A percentile compares a stretch with the other conserved stretches of the same genome.
These are phyloP conservation scores for Elymus sibiricus DNA, from an alignment of 176 grass and related monocot genomes.

Conservation along the genomic window DNA sequence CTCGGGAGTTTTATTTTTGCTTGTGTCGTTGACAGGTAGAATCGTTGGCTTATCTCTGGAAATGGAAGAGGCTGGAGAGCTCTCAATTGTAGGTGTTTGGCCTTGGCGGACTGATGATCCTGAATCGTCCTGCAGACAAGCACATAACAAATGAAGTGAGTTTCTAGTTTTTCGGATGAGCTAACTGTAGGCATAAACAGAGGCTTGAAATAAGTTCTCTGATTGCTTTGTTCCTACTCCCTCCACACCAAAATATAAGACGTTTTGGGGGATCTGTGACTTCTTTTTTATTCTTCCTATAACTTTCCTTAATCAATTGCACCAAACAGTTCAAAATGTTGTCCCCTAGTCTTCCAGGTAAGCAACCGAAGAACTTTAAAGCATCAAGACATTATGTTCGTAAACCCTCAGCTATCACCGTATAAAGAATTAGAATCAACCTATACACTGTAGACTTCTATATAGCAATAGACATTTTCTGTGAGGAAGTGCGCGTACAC, in stretches of 20 bases:
- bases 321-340: background rate
- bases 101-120: constrained; percentile 36
- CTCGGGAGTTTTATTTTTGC: constrained; percentile 38
- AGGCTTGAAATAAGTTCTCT: background rate
- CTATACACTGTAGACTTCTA: background rate
- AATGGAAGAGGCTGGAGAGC: constrained; percentile 16
- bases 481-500: background rate
- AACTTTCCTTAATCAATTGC: background rate
- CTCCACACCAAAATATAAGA: too few species aligned
- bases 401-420: background rate
- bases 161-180: background rate
- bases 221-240: background rate
- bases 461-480: background rate
- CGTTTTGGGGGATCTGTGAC: background rate
- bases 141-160: background rate
- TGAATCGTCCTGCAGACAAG: constrained; percentile 56
- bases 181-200: background rate
- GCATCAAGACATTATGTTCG: background rate
- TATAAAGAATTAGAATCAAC: constrained; percentile 19
- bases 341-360: background rate
- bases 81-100: constrained; percentile 31
- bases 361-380: constrained; percentile 17
- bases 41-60: constrained; percentile 25
- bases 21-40: constrained; percentile 9
- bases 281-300: background rate